Base-by-base conservation (phyloP, 2,329 filamentous ascomycete species). In the Hortaea sp. region DNA sequence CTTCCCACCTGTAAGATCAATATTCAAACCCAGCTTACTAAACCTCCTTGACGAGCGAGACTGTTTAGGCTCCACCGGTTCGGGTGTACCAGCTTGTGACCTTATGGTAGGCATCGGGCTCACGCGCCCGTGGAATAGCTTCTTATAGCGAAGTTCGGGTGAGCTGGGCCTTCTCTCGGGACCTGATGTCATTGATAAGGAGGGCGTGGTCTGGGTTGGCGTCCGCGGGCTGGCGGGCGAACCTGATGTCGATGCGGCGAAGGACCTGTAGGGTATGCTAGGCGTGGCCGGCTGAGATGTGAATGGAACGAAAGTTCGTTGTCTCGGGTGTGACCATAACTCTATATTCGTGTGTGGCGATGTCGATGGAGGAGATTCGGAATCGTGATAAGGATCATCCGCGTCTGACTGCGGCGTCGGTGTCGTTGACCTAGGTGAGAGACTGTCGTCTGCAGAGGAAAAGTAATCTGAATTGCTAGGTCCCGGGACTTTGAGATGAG, bases 61-160 rank as follows among this genome's bases (percentile, higher is more conserved):
- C 30, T 39, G 31, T 28, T 44, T 9, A 10, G 30, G 31, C 11
- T 37, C 42, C 5, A 28, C 28, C 11, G 43, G 28, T 10, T 47
- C 44, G 7, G 48, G 45, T 28, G 40, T 46, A 13, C 34, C 42
- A 29, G 42, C 44, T 6, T 48, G 51, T 12, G 45, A 43, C 27
- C 40, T 38, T n/a, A 49, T 49, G 27, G 43, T 50, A 29, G 41
- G 39, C 45, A 47, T 38, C 10, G 49, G 39, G 9, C 40, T 48
- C 6, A 46, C 39, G 7, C 44, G 45, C 9, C 32, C 32, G 30
- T 70, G 68, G 47, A 71, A 70, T 0, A 71, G 53, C 4, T 59
- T 58, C 54, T 69, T 69, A 49, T 71, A 72, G 4, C 60, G 60
- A 1, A 61, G 48, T 45, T 69, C 67, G 1, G 67, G 65, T 1